These are phyloP conservation scores for Neurospora sp. DNA, from an alignment of 495 filamentous ascomycete genomes.

Conservation along the genomic window DNA sequence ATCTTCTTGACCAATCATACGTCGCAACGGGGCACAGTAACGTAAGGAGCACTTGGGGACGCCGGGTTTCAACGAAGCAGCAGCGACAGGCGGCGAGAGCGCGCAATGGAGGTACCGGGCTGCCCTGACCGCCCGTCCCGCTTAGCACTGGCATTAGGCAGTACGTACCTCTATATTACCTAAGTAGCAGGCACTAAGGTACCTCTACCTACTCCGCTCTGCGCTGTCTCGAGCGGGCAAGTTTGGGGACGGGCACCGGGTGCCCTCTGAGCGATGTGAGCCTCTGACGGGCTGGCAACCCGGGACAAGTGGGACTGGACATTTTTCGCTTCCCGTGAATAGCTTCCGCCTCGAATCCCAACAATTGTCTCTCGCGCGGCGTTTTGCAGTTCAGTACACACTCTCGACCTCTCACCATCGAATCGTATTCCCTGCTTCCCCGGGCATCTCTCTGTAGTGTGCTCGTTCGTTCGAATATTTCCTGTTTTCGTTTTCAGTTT, in stretches of 20 bases:
- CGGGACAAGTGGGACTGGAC: background rate
- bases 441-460: background rate
- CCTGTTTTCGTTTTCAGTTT: conserved; percentile 15
- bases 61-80: background rate
- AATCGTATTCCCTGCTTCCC: conserved; percentile 1
- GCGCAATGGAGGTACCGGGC: background rate
- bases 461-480: conserved; percentile 18
- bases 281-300: background rate
- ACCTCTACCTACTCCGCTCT: background rate
- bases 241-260: background rate
- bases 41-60: background rate
- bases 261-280: background rate
- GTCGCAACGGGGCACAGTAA: background rate
- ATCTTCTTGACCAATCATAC: background rate
- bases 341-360: conserved; percentile 9
- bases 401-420: background rate
- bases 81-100: background rate
- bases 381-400: background rate
- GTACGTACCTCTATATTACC: background rate
- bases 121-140: background rate
- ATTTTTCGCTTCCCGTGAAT: background rate
- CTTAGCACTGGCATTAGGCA: background rate
- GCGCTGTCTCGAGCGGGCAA: background rate
- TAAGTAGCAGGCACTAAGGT: background rate
- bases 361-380: conserved; percentile 6